A percentile compares a stretch with the other conserved stretches of the same genome.
phyloP scores from a whole-genome alignment of 805 yeast genomes.

The Ogataea degrootiae region DNA sequence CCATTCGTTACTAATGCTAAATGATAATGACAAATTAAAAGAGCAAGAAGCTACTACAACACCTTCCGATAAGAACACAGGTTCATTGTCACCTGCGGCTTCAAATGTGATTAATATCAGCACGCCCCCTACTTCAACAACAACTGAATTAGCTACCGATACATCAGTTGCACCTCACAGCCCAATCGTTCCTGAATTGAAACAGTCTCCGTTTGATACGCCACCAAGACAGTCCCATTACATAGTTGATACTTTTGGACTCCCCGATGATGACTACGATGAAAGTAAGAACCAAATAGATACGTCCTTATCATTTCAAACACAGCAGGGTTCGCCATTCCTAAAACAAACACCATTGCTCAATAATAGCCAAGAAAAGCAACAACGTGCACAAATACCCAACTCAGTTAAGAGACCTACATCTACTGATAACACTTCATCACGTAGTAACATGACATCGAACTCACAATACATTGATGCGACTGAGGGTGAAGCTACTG shows the following conservation, averaged over 20 bases:
- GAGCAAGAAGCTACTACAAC: too few species aligned
- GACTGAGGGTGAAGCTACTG: slow-evolving; percentile 1
- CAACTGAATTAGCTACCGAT: too few species aligned
- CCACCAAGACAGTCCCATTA: slow-evolving; percentile 15
- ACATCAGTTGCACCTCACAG: too few species aligned
- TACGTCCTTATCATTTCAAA: neutral
- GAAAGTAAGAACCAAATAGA: neutral
- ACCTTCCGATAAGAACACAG: too few species aligned
- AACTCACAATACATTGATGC: neutral
- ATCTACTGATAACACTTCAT: neutral
- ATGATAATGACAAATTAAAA: too few species aligned
- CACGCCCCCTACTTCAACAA: too few species aligned
- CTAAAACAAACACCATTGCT: neutral
- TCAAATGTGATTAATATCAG: too few species aligned
- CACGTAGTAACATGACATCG: neutral
- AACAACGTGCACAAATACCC: too few species aligned
- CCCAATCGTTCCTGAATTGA: neutral
- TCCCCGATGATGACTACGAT: neutral
- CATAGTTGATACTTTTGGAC: neutral
- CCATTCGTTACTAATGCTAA: neutral
- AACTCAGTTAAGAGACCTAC: too few species aligned
- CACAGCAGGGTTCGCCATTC: too few species aligned
- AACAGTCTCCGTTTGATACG: slow-evolving; percentile 13
- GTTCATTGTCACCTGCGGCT: too few species aligned
- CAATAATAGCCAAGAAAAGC: too few species aligned